phyloP scores from a whole-genome alignment of 2,329 filamentous ascomycete genomes.

The Coniochaeta sp. region DNA sequence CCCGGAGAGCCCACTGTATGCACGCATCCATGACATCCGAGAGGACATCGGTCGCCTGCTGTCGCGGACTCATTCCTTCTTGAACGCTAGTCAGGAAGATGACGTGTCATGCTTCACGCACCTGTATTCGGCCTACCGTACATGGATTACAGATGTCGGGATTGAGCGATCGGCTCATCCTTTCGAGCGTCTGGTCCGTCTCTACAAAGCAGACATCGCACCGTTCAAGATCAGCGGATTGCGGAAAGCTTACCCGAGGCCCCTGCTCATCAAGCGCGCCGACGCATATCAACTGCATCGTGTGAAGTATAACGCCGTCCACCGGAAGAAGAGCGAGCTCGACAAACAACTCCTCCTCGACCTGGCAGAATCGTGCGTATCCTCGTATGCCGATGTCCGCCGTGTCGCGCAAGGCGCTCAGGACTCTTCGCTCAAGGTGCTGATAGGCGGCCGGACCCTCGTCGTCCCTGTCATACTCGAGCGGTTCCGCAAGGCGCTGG shows the following conservation, averaged over 20 bases:
- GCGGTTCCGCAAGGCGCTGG: slow-evolving; percentile 70
- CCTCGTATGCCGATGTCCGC: slow-evolving; percentile 91
- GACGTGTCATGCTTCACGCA: slow-evolving; percentile 94
- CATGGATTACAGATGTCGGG: slow-evolving; percentile 96
- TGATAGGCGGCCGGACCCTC: slow-evolving; percentile 80
- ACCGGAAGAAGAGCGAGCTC: slow-evolving; percentile 80
- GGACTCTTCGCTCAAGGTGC: slow-evolving; percentile 86
- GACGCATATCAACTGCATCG: slow-evolving; percentile 92
- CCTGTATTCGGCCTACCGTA: slow-evolving; percentile 84
- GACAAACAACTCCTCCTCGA: slow-evolving; percentile 82
- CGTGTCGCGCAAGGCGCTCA: slow-evolving; percentile 85
- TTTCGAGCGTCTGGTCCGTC: slow-evolving; percentile 74
- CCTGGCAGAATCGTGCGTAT: slow-evolving; percentile 82
- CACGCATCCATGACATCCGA: slow-evolving; percentile 71
- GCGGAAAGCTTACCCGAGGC: slow-evolving; percentile 85
- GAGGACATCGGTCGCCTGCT: slow-evolving; percentile 73
- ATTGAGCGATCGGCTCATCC: slow-evolving; percentile 94
- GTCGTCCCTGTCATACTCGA: slow-evolving; percentile 85
- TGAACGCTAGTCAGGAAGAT: slow-evolving; percentile 80
- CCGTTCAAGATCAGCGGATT: slow-evolving; percentile 93
- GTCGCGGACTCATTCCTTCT: slow-evolving; percentile 76
- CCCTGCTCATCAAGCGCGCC: slow-evolving; percentile 84
- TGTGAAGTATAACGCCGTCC: slow-evolving; percentile 87
- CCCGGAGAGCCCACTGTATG: slow-evolving; percentile 56
- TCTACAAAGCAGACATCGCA: slow-evolving; percentile 80